These are phyloP conservation scores for Corniculantispora saksenae DNA, from an alignment of 2,329 filamentous ascomycete genomes.

Conservation along the genomic window DNA sequence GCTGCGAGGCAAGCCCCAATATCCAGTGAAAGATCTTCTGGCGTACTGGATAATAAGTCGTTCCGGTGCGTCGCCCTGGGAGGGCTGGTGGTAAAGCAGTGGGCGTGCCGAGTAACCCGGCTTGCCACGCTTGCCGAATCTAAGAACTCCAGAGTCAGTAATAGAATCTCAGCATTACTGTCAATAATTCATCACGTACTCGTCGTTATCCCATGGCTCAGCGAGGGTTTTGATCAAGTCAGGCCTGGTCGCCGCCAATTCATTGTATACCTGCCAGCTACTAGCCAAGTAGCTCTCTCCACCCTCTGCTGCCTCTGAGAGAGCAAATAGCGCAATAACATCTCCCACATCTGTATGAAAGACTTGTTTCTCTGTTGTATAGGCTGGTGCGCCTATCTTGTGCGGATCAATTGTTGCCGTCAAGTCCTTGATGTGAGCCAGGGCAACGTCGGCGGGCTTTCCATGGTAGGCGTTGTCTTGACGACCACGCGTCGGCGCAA, in stretches of 20 bases:
- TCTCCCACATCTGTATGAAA: conserved; percentile 65
- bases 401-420: conserved; percentile 28
- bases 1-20: conserved; percentile 54
- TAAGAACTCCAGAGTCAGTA: conserved; percentile 27
- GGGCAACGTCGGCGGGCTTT: conserved; percentile 51
- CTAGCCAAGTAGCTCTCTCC: conserved; percentile 60
- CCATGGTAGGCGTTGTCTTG: conserved; percentile 51
- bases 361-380: conserved; percentile 61
- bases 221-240: conserved; percentile 60
- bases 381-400: conserved; percentile 58
- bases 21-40: conserved; percentile 59
- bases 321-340: conserved; percentile 58
- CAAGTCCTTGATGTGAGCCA: conserved; percentile 65
- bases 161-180: too few species aligned
- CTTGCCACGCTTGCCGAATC: conserved; percentile 51
- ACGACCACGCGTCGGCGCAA: conserved; percentile 54
- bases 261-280: conserved; percentile 62
- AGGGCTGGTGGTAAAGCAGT: conserved; percentile 57
- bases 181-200: too few species aligned
- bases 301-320: conserved; percentile 53
- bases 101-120: conserved; percentile 49
- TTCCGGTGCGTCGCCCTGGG: conserved; percentile 46
- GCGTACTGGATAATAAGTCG: conserved; percentile 62
- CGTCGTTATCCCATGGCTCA: conserved; percentile 48
- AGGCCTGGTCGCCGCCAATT: conserved; percentile 57